Percentiles rank a stretch among this genome's conserved stretches.
phyloP scores from a whole-genome alignment of 2,329 filamentous ascomycete genomes.

The Phialemoniopsis sp. region DNA sequence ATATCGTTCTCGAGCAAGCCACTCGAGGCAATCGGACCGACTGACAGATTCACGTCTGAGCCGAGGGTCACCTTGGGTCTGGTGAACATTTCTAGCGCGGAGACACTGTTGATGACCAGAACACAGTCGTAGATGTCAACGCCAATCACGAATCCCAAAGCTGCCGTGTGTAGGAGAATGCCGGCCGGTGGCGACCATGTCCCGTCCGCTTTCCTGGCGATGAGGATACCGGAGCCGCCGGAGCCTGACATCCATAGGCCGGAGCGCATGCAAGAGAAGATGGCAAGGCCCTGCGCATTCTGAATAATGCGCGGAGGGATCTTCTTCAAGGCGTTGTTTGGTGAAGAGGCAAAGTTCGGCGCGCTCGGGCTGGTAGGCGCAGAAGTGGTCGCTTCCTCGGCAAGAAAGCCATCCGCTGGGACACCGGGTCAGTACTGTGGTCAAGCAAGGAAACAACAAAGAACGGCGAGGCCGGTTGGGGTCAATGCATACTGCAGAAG shows the following conservation, averaged over 20 bases:
- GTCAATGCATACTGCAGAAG: constrained; percentile 59
- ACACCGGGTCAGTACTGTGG: constrained; percentile 13
- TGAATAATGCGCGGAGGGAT: constrained; percentile 83
- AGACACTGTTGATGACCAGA: constrained; percentile 82
- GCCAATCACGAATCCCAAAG: constrained; percentile 83
- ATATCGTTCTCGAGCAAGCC: constrained; percentile 49
- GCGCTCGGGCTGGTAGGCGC: constrained; percentile 16
- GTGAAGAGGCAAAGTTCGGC: too few species aligned
- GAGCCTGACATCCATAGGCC: constrained; percentile 90
- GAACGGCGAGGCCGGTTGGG: neutral
- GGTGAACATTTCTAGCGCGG: constrained; percentile 81
- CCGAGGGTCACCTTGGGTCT: constrained; percentile 69
- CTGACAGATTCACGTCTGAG: constrained; percentile 13
- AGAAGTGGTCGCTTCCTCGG: constrained; percentile 31
- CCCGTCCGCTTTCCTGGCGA: constrained; percentile 79
- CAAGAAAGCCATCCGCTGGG: constrained; percentile 53
- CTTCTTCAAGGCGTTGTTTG: constrained; percentile 57
- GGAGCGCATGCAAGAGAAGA: constrained; percentile 94
- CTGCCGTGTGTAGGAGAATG: constrained; percentile 85
- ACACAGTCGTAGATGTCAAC: constrained; percentile 97
- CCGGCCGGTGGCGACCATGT: constrained; percentile 90
- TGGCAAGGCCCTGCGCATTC: constrained; percentile 83
- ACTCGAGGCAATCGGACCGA: constrained; percentile 54
- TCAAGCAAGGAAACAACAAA: neutral
- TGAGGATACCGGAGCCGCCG: constrained; percentile 81